Conservation (phyloP, 2,329 filamentous ascomycete genomes). For the Colletotrichum camelliae region DNA sequence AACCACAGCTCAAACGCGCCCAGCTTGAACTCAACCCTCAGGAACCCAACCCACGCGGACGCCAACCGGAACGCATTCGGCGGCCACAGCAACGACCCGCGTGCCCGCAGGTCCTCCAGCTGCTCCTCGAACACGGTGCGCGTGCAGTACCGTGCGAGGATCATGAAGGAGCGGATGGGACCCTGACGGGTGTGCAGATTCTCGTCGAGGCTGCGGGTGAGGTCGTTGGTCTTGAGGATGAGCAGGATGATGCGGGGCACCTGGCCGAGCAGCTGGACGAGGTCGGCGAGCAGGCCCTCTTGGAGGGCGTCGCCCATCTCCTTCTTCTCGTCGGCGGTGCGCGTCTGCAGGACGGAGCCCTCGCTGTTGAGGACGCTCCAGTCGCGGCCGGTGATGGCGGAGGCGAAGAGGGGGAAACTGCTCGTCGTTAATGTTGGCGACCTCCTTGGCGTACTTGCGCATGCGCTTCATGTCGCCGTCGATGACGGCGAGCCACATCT, state of each 20-base stretch:
- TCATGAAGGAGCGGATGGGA: conserved; percentile 69
- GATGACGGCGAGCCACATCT: conserved; percentile 96
- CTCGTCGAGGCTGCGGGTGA: conserved; percentile 93
- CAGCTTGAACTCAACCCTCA: conserved; percentile 67
- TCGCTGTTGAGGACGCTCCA: conserved; percentile 68
- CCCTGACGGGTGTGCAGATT: conserved; percentile 78
- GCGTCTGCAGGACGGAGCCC: conserved; percentile 56
- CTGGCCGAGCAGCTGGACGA: conserved; percentile 86
- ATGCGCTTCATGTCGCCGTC: conserved; percentile 86
- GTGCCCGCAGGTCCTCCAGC: conserved; percentile 59
- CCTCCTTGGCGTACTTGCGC: conserved; percentile 87
- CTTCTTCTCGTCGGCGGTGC: conserved; percentile 81
- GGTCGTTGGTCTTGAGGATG: conserved; percentile 96
- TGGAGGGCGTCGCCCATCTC: conserved; percentile 84
- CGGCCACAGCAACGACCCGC: conserved; percentile 64
- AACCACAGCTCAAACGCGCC: conserved; percentile 69
- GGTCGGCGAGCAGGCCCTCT: conserved; percentile 85
- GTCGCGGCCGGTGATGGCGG: conserved; percentile 93
- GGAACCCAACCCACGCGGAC: conserved; percentile 61
- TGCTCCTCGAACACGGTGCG: conserved; percentile 70
- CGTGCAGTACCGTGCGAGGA: conserved; percentile 72
- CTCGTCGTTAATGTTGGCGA: conserved; percentile 86
- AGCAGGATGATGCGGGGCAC: conserved; percentile 92
- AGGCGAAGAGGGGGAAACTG: conserved; percentile 97
- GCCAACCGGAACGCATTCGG: conserved; percentile 59